phyloP scores from a whole-genome alignment of 1,284 basidiomycete genomes.

The Inonotus hispidus region DNA sequence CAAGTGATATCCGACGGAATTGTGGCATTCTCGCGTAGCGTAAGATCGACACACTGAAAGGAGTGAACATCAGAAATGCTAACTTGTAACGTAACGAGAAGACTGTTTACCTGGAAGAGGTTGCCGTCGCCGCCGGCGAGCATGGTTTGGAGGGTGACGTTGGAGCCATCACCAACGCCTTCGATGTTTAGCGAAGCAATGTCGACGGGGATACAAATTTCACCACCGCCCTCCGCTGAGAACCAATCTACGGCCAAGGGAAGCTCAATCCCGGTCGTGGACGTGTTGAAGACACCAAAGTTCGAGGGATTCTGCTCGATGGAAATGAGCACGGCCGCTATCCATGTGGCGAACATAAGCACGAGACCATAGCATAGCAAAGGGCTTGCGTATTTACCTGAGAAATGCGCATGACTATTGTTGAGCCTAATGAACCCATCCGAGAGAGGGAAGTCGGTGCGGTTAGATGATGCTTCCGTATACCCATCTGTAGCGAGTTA shows the following conservation, averaged over 20 bases:
- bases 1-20: conserved; percentile 36
- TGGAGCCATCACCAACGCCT: conserved; percentile 47
- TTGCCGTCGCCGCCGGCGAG: conserved; percentile 62
- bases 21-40: conserved; percentile 45
- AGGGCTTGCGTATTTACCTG: conserved; percentile 28
- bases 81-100: neutral
- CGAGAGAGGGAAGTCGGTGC: conserved; percentile 52
- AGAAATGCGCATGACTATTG: conserved; percentile 36
- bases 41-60: conserved; percentile 63
- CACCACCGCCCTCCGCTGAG: conserved; percentile 46
- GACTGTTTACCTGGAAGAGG: conserved; percentile 53
- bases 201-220: conserved; percentile 57
- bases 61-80: neutral
- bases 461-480: conserved; percentile 34
- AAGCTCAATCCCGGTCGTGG: conserved; percentile 22
- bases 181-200: conserved; percentile 44
- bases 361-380: neutral
- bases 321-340: conserved; percentile 53
- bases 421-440: conserved; percentile 38
- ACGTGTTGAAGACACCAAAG: conserved; percentile 55
- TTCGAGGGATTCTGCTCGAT: conserved; percentile 49
- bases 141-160: conserved; percentile 56
- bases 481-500: conserved; percentile 39
- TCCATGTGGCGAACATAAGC: conserved; percentile 7
- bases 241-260: conserved; percentile 41